Evolutionary conservation across 2,329 filamentous ascomycete genomes (phyloP).

Genomic region (Ophiosphaerella narmari): DNA sequence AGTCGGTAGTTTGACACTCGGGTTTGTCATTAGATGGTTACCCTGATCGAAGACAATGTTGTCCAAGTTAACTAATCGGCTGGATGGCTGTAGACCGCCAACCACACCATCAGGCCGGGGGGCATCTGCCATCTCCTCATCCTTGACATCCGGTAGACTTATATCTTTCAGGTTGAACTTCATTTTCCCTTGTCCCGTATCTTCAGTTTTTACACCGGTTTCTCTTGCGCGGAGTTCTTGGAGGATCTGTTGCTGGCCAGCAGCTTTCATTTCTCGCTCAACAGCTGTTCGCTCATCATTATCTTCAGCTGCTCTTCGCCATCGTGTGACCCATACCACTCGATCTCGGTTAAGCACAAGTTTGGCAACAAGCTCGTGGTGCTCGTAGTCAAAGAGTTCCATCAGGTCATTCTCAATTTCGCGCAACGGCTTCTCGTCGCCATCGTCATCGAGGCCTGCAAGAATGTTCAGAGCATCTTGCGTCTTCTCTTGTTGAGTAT

Average conservation of each 20-base stretch:
- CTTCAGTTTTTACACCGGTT: conserved; percentile 59
- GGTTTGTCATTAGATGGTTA: conserved; percentile 99
- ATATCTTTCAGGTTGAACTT: conserved; percentile 87
- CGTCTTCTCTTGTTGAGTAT: conserved; percentile 92
- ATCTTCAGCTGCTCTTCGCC: conserved; percentile 80
- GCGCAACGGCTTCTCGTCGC: conserved; percentile 81
- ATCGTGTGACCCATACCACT: conserved; percentile 90
- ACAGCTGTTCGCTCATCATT: conserved; percentile 73
- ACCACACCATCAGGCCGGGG: conserved; percentile 60
- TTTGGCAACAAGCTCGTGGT: conserved; percentile 89
- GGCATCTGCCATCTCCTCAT: conserved; percentile 47
- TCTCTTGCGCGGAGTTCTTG: conserved; percentile 82
- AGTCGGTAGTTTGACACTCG: conserved; percentile 89
- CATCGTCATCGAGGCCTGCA: conserved; percentile 74
- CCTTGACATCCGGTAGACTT: conserved; percentile 68
- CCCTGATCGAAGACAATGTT: conserved; percentile 97
- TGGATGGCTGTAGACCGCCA: conserved; percentile 85
- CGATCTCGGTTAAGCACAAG: conserved; percentile 91
- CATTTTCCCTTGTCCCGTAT: conserved; percentile 73
- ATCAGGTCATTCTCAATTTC: conserved; percentile 98
- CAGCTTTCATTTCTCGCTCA: conserved; percentile 88
- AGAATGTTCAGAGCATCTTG: conserved; percentile 81
- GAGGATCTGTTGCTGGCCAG: conserved; percentile 83
- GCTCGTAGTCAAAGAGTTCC: conserved; percentile 97
- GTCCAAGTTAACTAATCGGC: conserved; percentile 87